Percentiles rank a stretch among this genome's conserved stretches.
phyloP scores from a whole-genome alignment of 2,329 filamentous ascomycete genomes.

The Amauroascus niger region DNA sequence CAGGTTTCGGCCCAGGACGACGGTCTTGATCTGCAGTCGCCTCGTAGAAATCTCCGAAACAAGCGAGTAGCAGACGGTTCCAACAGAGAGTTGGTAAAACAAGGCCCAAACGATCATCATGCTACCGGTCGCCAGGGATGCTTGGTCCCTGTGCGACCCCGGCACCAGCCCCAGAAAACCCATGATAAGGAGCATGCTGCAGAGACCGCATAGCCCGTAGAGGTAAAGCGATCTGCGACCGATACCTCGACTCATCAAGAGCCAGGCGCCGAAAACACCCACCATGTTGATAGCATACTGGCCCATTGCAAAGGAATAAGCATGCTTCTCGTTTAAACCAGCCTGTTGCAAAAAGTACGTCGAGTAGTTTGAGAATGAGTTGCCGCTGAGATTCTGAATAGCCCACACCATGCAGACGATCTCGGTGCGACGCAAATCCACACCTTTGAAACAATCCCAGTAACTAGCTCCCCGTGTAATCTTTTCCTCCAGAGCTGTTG shows the following conservation, averaged over 20 bases:
- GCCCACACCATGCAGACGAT: slow-evolving; percentile 57
- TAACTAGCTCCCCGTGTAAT: slow-evolving; percentile 67
- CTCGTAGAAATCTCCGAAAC: slow-evolving; percentile 76
- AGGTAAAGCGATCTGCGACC: slow-evolving; percentile 69
- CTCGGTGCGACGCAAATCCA: slow-evolving; percentile 68
- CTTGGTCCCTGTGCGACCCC: slow-evolving; percentile 47
- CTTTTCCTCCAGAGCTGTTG: slow-evolving; percentile 66
- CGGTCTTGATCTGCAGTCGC: slow-evolving; percentile 80
- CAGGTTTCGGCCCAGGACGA: slow-evolving; percentile 71
- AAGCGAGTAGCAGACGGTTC: slow-evolving; percentile 81
- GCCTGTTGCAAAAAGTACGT: slow-evolving; percentile 52
- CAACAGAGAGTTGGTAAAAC: slow-evolving; percentile 76
- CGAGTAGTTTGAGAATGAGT: slow-evolving; percentile 55
- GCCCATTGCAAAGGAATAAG: slow-evolving; percentile 50
- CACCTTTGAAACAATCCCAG: slow-evolving; percentile 72
- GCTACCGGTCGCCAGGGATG: slow-evolving; percentile 66
- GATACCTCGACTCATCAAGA: slow-evolving; percentile 62
- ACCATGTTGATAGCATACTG: slow-evolving; percentile 62
- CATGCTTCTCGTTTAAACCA: slow-evolving; percentile 41
- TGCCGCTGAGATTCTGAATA: slow-evolving; percentile 55
- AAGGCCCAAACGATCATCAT: slow-evolving; percentile 79
- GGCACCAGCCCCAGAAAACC: slow-evolving; percentile 73
- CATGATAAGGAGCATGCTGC: slow-evolving; percentile 67
- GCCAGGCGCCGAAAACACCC: slow-evolving; percentile 73
- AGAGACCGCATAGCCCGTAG: slow-evolving; percentile 63